phyloP scores from a whole-genome alignment of 2,329 filamentous ascomycete species.

The Cryphonectria nitschkei region DNA sequence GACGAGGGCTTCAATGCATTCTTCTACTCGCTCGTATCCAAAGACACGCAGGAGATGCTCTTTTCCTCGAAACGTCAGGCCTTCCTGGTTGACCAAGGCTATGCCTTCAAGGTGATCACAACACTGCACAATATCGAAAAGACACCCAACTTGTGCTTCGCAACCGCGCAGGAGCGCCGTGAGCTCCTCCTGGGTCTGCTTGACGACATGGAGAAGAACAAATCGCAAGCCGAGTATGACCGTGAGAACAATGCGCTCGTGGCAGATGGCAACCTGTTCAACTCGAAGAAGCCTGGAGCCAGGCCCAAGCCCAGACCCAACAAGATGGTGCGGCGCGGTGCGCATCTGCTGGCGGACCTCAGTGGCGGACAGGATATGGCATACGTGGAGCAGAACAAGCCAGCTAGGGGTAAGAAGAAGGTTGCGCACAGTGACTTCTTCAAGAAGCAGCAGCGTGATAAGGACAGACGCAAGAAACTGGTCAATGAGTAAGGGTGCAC shows the following conservation, averaged over 20 bases:
- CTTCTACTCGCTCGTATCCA: constrained; percentile 96
- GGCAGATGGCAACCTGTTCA: constrained; percentile 45
- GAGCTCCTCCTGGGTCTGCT: constrained; percentile 89
- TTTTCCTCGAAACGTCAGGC: constrained; percentile 97
- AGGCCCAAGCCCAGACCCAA: constrained; percentile 42
- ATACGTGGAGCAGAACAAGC: constrained; percentile 83
- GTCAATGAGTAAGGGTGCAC: not conserved
- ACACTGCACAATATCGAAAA: constrained; percentile 89
- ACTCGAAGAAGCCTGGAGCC: constrained; percentile 36
- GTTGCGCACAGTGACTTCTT: constrained; percentile 65
- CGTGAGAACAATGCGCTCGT: constrained; percentile 35
- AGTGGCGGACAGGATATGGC: constrained; percentile 96
- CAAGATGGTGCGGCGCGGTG: constrained; percentile 73
- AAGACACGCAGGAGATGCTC: constrained; percentile 97
- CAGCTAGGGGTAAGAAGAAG: constrained; percentile 66
- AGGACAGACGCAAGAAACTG: constrained; percentile 53
- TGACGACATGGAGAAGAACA: constrained; percentile 72
- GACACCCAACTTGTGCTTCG: constrained; percentile 79
- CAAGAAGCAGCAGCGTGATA: constrained; percentile 66
- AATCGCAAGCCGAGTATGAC: constrained; percentile 34
- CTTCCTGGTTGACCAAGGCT: constrained; percentile 96
- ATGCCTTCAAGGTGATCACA: constrained; percentile 98
- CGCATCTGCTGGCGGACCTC: constrained; percentile 82
- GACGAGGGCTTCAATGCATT: constrained; percentile 99
- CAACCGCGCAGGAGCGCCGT: constrained; percentile 76